phyloP scores from a whole-genome alignment of 257 asterid genomes.

The Osmanthus fragrans region DNA sequence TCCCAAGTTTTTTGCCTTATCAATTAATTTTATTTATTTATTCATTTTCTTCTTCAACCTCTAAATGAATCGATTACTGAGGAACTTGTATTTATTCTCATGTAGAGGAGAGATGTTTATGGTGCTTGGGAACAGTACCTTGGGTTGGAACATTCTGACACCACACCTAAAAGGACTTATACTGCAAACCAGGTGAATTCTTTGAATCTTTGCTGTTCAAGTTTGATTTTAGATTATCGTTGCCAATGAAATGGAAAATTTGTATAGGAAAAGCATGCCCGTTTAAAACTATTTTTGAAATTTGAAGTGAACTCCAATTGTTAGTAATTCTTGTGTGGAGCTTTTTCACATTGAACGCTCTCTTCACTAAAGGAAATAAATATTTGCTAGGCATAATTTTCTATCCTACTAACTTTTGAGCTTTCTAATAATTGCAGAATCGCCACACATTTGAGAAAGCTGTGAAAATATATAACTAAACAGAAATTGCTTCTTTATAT shows the following conservation, averaged over 20 bases:
- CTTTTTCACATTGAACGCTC: background rate
- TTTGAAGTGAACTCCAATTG: background rate
- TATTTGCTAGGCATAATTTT: background rate
- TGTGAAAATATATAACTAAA: conserved; percentile 82
- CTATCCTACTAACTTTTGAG: conserved; percentile 12
- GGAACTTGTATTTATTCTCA: conserved; percentile 19
- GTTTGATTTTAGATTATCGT: background rate
- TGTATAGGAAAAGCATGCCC: background rate
- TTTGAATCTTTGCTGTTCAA: background rate
- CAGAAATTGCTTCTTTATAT: conserved; percentile 15
- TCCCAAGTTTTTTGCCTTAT: background rate
- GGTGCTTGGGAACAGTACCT: conserved; percentile 99
- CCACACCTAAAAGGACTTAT: conserved; percentile 76
- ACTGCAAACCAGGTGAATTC: conserved; percentile 68
- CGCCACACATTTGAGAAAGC: conserved; percentile 91
- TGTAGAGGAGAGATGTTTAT: conserved; percentile 86
- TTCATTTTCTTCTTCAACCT: background rate
- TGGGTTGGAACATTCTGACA: conserved; percentile 93
- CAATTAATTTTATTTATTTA: conserved; percentile 3
- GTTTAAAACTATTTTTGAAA: background rate
- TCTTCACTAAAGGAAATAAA: background rate
- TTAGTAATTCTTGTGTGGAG: background rate
- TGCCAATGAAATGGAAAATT: background rate
- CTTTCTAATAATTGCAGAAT: conserved; percentile 55
- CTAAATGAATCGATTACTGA: conserved; percentile 8